Base-by-base conservation (phyloP, 768 basidiomycete genomes). In the Inosperma sp. region DNA sequence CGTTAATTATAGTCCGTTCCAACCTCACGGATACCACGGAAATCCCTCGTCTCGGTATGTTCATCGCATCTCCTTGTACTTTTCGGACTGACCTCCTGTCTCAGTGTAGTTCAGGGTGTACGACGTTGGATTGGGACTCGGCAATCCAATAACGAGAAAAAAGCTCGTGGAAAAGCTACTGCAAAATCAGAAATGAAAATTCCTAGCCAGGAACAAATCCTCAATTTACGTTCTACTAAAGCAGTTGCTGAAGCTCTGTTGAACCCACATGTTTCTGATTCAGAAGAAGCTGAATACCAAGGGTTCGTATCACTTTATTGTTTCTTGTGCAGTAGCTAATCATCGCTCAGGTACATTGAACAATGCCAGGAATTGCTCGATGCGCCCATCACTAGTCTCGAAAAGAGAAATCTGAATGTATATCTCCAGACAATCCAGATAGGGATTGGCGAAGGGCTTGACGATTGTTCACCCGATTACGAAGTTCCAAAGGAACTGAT, bases 41-140 rank as follows among this genome's bases (percentile, higher is more conserved):
- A 62, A 67, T 40, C 69, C 68, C 16, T 69, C 70, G 25, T 67
- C 76, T 17, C 64, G 71, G 65, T 68, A 54, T 17, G 27, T 39
- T 27, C 31, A 46, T 23, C 31, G 9, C 6, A 21, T 55, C 16
- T 17, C 16, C n/a, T n/a, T n/a, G n/a, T n/a, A n/a, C n/a, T 16
- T 42, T n/a, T 30, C 19, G 3, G 22, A 21, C 22, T 39, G 7
- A 8, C 23, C 46, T 14, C 29, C 13, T 44, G 31, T 33, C 9
- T 21, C 53, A 90, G 87, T 49, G 72, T 89, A 47, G 86, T 91
- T 52, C 84, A 85, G 54, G 88, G 88, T 22, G 84, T 91, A 8
- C 76, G 85, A 23, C 77, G 82, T 14, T 90, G 86, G 87, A 89
- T 91, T 47, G 75, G 81, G 8, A 73, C 84, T 1, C 74, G 77